Percentiles rank a stretch among this genome's conserved stretches.
These are phyloP conservation scores for Pseudocercospora macadamiae DNA, from an alignment of 2,329 filamentous ascomycete genomes.

Conservation along the genomic window DNA sequence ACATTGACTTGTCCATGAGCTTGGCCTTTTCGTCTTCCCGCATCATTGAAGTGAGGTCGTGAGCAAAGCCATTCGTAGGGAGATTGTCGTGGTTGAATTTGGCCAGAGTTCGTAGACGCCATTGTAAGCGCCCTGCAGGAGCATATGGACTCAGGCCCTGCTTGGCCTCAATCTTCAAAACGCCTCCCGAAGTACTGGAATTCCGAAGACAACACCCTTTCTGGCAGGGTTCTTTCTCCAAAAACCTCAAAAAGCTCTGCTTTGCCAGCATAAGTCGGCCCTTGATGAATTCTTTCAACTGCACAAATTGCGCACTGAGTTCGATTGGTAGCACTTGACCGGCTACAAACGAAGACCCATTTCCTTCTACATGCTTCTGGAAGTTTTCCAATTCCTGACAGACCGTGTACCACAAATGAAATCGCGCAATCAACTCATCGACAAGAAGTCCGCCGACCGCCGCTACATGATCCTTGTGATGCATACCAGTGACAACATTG, in stretches of 20 bases:
- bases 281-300: background rate
- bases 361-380: background rate
- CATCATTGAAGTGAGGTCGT: background rate
- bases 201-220: background rate
- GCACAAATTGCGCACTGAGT: background rate
- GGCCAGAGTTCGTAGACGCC: background rate
- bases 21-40: background rate
- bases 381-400: background rate
- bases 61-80: background rate
- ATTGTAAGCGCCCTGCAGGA: background rate
- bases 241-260: background rate
- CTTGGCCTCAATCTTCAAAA: background rate
- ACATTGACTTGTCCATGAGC: slow-evolving; percentile 3
- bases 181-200: background rate
- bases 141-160: background rate
- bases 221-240: background rate
- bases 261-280: background rate
- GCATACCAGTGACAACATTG: background rate
- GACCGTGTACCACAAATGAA: slow-evolving; percentile 12
- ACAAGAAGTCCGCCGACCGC: background rate
- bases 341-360: background rate
- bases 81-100: background rate
- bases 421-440: background rate
- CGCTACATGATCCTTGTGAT: background rate
- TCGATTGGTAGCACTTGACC: background rate